These are phyloP conservation scores for Arthroderma uncinatum DNA, from an alignment of 2,329 filamentous ascomycete genomes.

Conservation along the genomic window DNA sequence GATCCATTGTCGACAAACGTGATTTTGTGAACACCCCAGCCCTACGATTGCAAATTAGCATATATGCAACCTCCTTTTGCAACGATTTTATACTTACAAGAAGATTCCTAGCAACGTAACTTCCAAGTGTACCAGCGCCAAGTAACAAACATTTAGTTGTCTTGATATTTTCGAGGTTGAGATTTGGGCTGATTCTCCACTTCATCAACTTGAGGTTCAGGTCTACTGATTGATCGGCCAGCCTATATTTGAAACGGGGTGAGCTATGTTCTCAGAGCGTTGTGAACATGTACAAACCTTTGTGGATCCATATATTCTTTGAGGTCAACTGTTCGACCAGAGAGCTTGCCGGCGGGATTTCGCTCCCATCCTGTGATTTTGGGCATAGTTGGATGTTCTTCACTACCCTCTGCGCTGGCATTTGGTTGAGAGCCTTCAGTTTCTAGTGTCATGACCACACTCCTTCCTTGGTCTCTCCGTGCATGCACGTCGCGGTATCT, in stretches of 20 bases:
- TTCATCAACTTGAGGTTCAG: conserved; percentile 97
- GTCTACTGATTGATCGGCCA: conserved; percentile 91
- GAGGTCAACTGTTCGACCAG: conserved; percentile 66
- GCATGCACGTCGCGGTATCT: conserved; percentile 80
- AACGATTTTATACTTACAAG: conserved; percentile 40
- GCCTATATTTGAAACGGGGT: conserved; percentile 22
- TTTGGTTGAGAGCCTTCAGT: conserved; percentile 21
- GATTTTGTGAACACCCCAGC: conserved; percentile 90
- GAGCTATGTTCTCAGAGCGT: neutral
- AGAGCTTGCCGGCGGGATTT: conserved; percentile 64
- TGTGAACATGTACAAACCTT: conserved; percentile 30
- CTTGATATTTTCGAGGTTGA: conserved; percentile 82
- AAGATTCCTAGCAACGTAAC: conserved; percentile 82
- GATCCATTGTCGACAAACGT: conserved; percentile 90
- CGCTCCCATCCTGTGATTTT: conserved; percentile 96
- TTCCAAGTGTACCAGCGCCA: conserved; percentile 84
- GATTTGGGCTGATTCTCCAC: conserved; percentile 83
- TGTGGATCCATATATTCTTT: conserved; percentile 88
- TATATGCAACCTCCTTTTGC: neutral
- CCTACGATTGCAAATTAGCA: conserved; percentile 29
- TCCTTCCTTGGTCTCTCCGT: conserved; percentile 67
- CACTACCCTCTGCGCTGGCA: conserved; percentile 19
- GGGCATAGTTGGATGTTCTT: conserved; percentile 46
- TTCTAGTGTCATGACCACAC: conserved; percentile 60
- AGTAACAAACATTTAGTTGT: conserved; percentile 80